Evolutionary conservation across 2,329 filamentous ascomycete species (phyloP), one percentile per base, ranked within the genome.

Genomic region (Rhinocladiella mackenziei): DNA sequence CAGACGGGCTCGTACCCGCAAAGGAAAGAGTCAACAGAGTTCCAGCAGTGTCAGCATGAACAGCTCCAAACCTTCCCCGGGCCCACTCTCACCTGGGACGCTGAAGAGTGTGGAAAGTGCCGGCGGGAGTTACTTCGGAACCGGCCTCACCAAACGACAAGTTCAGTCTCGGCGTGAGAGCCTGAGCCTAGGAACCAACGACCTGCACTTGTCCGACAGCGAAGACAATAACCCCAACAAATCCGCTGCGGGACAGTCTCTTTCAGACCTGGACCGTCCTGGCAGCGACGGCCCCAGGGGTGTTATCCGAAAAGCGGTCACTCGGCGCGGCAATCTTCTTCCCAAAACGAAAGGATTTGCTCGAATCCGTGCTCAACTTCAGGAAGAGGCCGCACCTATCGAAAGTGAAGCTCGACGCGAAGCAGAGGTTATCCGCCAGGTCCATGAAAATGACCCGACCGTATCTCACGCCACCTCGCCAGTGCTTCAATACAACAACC

Each of bases 281-380:
- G 37, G 40, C 28, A 45, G 33, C 38, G 47, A 53, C 22, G 47
- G 53, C 26, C 81, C 83, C 43, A 77, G 85, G 37, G 85, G 82
- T 44, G 89, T 95, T 11, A 84, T 94, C 51, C 78, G 86, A 50
- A 78, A 89, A 51, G 79, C 83, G 1, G 91, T 97, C 5, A 94
- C 88, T 5, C 77, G 92, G 39, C 78, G 91, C 47, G 87, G 89
- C 5, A 98, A 94, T 65, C 74, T 98, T 50, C 66, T 98, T 61
- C 92, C 94, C 9, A 98, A 97, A 72, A 92, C 91, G 1, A 94
- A 95, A 68, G 89, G 84, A 0, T 98, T 98, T 64, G 89, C 89
- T 4, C 83, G 92, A 8, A 95, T 98, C 55, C 81, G 86, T 50
- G 92, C 91, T 6, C 89, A 89, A 3, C 75, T 98, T 1, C 75